phyloP scores from a whole-genome alignment of 2,329 filamentous ascomycete species.

The Corynespora cassiicola region DNA sequence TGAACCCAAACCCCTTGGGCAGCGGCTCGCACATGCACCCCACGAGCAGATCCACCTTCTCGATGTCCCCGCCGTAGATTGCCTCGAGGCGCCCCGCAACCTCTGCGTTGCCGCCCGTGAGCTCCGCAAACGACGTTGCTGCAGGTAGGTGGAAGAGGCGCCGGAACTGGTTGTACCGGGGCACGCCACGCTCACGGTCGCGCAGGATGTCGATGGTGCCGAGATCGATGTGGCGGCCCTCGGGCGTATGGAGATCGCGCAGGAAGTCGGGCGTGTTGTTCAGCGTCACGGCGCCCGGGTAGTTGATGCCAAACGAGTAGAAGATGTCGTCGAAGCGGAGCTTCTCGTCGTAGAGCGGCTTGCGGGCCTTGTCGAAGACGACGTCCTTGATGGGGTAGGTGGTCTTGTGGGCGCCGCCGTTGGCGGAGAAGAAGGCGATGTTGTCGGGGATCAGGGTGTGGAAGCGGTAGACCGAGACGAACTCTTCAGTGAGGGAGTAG shows the following conservation, averaged over 20 bases:
- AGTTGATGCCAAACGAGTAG: constrained; percentile 57
- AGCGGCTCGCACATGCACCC: constrained; percentile 53
- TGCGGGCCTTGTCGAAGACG: constrained; percentile 42
- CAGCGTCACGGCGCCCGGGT: constrained; percentile 54
- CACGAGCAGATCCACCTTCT: constrained; percentile 51
- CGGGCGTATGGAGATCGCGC: constrained; percentile 49
- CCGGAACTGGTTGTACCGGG: constrained; percentile 55
- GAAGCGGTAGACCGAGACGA: constrained; percentile 54
- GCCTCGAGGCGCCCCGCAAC: constrained; percentile 47
- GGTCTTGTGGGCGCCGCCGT: constrained; percentile 34
- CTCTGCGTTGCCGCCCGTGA: constrained; percentile 47
- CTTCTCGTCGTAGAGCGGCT: constrained; percentile 28
- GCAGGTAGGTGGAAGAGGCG: constrained; percentile 50
- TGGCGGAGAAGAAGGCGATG: constrained; percentile 45
- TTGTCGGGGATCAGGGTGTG: constrained; percentile 51
- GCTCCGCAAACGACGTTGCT: constrained; percentile 46
- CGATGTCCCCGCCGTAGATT: constrained; percentile 51
- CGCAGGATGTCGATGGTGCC: constrained; percentile 56
- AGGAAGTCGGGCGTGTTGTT: constrained; percentile 52
- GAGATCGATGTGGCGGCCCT: constrained; percentile 51
- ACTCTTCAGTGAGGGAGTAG: constrained; percentile 53
- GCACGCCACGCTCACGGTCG: constrained; percentile 56
- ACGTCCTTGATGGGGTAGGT: constrained; percentile 19
- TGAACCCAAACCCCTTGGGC: constrained; percentile 55
- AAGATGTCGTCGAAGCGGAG: constrained; percentile 31